These are phyloP conservation scores for Phytophthora colocasiae DNA, from an alignment of 352 stramenopile species.

Conservation along the genomic window DNA sequence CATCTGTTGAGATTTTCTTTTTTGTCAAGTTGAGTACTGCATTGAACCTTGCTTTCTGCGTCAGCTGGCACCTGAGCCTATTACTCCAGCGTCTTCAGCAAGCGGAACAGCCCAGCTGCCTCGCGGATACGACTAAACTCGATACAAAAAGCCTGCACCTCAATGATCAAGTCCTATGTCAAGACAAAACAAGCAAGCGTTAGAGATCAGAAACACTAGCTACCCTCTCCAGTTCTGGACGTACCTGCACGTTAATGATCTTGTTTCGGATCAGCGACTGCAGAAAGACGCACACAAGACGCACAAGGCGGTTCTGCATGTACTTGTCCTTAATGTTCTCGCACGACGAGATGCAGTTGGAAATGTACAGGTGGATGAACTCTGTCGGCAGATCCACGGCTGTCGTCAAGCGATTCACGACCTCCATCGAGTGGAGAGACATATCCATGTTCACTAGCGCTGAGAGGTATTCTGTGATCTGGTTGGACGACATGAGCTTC, in stretches of 20 bases:
- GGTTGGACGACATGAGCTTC: slow-evolving; percentile 91
- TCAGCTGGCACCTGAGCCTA: slow-evolving; percentile 43
- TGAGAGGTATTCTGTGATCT: slow-evolving; percentile 97
- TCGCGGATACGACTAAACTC: slow-evolving; percentile 98
- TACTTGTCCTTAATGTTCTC: slow-evolving; percentile 99
- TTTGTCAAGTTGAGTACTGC: slow-evolving; percentile 24
- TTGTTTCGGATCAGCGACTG: slow-evolving; percentile 99
- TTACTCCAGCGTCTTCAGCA: slow-evolving; percentile 97
- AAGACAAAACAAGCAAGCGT: slow-evolving; percentile 20
- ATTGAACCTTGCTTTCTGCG: slow-evolving; percentile 28
- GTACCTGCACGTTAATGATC: slow-evolving; percentile 98
- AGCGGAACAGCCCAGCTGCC: slow-evolving; percentile 95
- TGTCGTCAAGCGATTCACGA: slow-evolving; percentile 94
- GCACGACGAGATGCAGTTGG: slow-evolving; percentile 98
- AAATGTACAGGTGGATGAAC: slow-evolving; percentile 99
- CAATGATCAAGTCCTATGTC: slow-evolving; percentile 96
- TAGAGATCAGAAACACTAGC: slow-evolving; percentile 12
- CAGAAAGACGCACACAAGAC: slow-evolving; percentile 98
- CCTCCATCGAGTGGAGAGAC: slow-evolving; percentile 99
- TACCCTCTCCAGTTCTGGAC: slow-evolving; percentile 10
- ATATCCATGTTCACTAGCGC: slow-evolving; percentile 99
- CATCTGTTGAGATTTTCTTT: slow-evolving; percentile 32
- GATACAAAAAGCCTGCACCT: slow-evolving; percentile 99
- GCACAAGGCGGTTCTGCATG: slow-evolving; percentile 97
- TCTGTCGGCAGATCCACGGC: slow-evolving; percentile 95